These are phyloP conservation scores for Cryptosporidium tyzzeri DNA, from an alignment of 169 alveolate species.

Conservation along the genomic window DNA sequence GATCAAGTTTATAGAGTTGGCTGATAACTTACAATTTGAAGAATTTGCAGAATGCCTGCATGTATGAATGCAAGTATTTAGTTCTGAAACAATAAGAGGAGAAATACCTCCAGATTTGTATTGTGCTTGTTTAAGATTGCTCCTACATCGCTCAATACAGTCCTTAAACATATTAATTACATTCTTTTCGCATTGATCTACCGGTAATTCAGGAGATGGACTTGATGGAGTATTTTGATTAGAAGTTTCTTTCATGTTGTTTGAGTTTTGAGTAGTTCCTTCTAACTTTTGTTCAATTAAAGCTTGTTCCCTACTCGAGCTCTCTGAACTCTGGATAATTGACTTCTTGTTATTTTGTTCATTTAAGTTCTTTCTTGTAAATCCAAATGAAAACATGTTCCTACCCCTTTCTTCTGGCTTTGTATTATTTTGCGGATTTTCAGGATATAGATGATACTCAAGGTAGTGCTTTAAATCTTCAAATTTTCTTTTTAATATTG, in stretches of 20 bases:
- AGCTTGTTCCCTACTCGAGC: background rate
- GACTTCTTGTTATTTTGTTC: background rate
- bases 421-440: background rate
- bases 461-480: slow-evolving; percentile 5
- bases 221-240: slow-evolving; percentile 21
- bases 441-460: slow-evolving; percentile 17
- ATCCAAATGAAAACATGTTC: slow-evolving; percentile 1
- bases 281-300: background rate
- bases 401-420: slow-evolving; percentile 7
- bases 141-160: slow-evolving; percentile 56
- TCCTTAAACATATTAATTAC: slow-evolving; percentile 42
- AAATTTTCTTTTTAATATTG: slow-evolving; percentile 15
- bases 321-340: background rate
- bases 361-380: slow-evolving; percentile 11
- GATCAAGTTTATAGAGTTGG: slow-evolving; percentile 27
- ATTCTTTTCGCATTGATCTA: slow-evolving; percentile 42
- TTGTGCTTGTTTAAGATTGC: slow-evolving; percentile 25
- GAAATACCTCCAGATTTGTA: slow-evolving; percentile 53
- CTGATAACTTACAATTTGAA: slow-evolving; percentile 32
- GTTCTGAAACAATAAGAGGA: slow-evolving; percentile 51
- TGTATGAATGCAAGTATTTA: slow-evolving; percentile 51
- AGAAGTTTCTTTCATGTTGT: background rate
- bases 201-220: background rate
- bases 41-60: slow-evolving; percentile 58
- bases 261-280: background rate